Conservation (phyloP, 1,139 yeast genomes). For the Kurtzmaniella quercitrusa region DNA sequence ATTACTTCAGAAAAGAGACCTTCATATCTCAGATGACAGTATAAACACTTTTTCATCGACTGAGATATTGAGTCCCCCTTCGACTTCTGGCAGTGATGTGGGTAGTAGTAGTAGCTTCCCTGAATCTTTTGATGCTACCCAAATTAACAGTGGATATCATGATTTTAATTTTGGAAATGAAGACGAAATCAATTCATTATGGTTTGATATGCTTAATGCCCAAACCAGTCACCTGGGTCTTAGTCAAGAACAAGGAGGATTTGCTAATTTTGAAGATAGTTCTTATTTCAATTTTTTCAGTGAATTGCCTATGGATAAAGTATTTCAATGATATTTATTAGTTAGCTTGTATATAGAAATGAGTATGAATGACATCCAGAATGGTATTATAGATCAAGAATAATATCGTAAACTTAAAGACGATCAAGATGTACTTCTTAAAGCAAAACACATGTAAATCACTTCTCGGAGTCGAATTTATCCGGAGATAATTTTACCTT, state of each 20-base stretch:
- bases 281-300: constrained; percentile 13
- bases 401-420: too few species aligned
- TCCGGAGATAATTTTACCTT: too few species aligned
- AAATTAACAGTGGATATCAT: constrained; percentile 6
- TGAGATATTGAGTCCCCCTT: neutral
- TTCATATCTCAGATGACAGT: neutral
- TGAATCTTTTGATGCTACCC: neutral
- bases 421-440: too few species aligned
- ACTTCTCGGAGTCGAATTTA: too few species aligned
- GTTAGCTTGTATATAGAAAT: too few species aligned
- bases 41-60: neutral
- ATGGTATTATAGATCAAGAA: too few species aligned
- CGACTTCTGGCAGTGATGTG: neutral
- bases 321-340: constrained; percentile 5
- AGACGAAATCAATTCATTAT: constrained; percentile 7
- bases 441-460: too few species aligned
- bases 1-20: neutral
- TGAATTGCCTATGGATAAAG: constrained; percentile 14
- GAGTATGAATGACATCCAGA: too few species aligned
- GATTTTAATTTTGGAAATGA: constrained; percentile 7
- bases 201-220: constrained; percentile 8
- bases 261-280: constrained; percentile 6
- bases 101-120: neutral
- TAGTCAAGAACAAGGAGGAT: neutral
- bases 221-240: neutral